Base-by-base conservation (phyloP, 1,284 basidiomycete genomes). In the Rhizoctonia solani region DNA sequence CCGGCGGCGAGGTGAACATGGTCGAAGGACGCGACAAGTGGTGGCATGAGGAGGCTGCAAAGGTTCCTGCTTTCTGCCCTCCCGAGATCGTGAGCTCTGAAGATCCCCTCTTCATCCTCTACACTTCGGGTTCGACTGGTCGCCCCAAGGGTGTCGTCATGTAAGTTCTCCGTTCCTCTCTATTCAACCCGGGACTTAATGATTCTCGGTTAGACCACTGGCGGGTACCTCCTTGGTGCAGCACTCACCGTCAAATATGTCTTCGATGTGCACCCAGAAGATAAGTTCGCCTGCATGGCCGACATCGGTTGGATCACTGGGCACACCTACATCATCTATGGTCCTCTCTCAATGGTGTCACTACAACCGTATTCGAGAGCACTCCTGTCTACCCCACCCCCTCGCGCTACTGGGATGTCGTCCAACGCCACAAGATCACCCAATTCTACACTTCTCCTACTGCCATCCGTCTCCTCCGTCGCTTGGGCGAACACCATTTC, bases 221-320 rank as follows among this genome's bases (percentile, higher is more conserved):
- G 70, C 32, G 70, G 70, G 32, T 97, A 96, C 79, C 84, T 96
- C 66, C 90, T 97, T 54, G 87, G 93, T 72, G 93, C 92, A 1
- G 88, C 92, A 1, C 76, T 97, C 67, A 94, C 93, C n/a, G 87
- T 95, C 77, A 98, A 98, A 80, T 92, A 93, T 78, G 92, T 98
- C 71, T 99, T 98, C 74, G 97, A 99, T 76, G 87, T 98, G 30
- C 97, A 99, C 78, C 86, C 89, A 14, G 91, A 90, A 66, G 90
- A 95, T 80, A 87, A 83, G 72, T 98, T 96, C 77, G 96, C 91
- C 4, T 99, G 97, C 82, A 96, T 98, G 95, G 96, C 96, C 70
- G 96, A 99, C 76, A 86, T 99, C 67, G 96, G 96, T 74, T 99
- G 96, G 96, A 98, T 99, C 79, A 99, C 96, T 3, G 96, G 96